phyloP scores from a whole-genome alignment of 192 early-diverging fungal species.

The Gamsiella multidivaricata region DNA sequence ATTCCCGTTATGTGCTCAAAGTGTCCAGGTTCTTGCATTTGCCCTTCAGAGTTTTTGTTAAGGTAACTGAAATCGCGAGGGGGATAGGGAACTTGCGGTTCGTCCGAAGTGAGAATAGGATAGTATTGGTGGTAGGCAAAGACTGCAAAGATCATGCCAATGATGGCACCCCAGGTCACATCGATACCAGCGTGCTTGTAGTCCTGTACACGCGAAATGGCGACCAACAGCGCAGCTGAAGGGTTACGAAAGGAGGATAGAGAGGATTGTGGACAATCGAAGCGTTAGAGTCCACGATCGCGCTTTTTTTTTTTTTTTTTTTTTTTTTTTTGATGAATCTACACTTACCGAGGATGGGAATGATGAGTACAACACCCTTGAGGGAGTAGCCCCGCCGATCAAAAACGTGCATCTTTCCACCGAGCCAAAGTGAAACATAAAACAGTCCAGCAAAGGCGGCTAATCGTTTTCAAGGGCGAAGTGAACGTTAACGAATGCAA shows the following conservation, averaged over 20 bases:
- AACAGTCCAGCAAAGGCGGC: slow-evolving; percentile 77
- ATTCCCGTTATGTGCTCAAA: slow-evolving; percentile 34
- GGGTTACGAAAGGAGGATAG: neutral
- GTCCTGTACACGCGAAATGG: slow-evolving; percentile 69
- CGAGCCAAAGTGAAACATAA: slow-evolving; percentile 74
- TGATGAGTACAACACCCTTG: slow-evolving; percentile 71
- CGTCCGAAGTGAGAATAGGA: slow-evolving; percentile 46
- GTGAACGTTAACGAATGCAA: too few relatives aligned
- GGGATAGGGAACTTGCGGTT: slow-evolving; percentile 30
- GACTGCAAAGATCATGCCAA: slow-evolving; percentile 70
- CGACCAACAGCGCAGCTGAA: slow-evolving; percentile 61
- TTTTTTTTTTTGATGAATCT: neutral
- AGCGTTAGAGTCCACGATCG: neutral
- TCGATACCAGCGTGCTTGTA: slow-evolving; percentile 76
- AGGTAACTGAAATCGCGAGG: slow-evolving; percentile 33
- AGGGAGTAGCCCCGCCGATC: slow-evolving; percentile 73
- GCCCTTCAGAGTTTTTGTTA: slow-evolving; percentile 20
- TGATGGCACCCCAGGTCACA: slow-evolving; percentile 68
- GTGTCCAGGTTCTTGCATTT: neutral
- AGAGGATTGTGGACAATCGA: slow-evolving; percentile 34
- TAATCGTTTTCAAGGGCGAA: too few relatives aligned
- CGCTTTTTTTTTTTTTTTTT: neutral
- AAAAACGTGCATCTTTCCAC: slow-evolving; percentile 77
- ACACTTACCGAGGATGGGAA: slow-evolving; percentile 57
- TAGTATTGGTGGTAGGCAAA: slow-evolving; percentile 80